These are phyloP conservation scores for Diaporthe eres DNA, from an alignment of 2,329 filamentous ascomycete species.

Conservation along the genomic window DNA sequence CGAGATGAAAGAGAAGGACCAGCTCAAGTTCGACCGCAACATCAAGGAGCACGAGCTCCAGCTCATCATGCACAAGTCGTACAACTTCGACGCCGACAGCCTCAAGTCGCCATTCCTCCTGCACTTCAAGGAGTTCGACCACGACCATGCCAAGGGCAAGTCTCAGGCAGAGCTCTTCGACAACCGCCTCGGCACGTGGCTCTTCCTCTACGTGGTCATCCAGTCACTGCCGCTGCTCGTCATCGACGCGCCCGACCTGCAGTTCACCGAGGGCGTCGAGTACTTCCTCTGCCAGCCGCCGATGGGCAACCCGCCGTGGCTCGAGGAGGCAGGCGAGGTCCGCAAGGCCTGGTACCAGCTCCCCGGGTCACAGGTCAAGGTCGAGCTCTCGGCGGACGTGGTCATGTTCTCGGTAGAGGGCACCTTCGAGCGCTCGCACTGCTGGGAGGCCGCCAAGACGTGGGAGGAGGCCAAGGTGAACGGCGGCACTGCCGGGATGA, in stretches of 20 bases:
- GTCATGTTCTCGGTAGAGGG: conserved; percentile 74
- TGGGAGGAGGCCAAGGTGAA: conserved; percentile 56
- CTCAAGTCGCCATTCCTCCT: conserved; percentile 74
- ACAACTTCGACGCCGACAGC: conserved; percentile 80
- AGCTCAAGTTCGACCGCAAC: conserved; percentile 78
- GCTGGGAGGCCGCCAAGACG: conserved; percentile 66
- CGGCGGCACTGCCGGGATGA: conserved; percentile 45
- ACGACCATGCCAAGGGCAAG: conserved; percentile 75
- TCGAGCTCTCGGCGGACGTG: conserved; percentile 72
- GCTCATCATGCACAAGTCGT: conserved; percentile 82
- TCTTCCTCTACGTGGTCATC: conserved; percentile 84
- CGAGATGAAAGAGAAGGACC: conserved; percentile 78
- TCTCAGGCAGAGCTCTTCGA: conserved; percentile 77
- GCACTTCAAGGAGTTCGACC: conserved; percentile 80
- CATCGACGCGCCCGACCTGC: conserved; percentile 79
- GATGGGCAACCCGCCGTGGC: conserved; percentile 81
- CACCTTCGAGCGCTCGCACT: conserved; percentile 71
- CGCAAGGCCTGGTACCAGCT: conserved; percentile 82
- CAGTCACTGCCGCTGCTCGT: conserved; percentile 85
- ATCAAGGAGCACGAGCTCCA: conserved; percentile 85
- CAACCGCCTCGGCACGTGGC: conserved; percentile 82
- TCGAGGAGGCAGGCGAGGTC: conserved; percentile 73
- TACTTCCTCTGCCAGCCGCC: conserved; percentile 87
- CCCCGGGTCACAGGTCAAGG: conserved; percentile 70
- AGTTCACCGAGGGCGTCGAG: conserved; percentile 79